Base-by-base conservation (phyloP, 176 grass and related monocot species). In the Oryza rufipogon region DNA sequence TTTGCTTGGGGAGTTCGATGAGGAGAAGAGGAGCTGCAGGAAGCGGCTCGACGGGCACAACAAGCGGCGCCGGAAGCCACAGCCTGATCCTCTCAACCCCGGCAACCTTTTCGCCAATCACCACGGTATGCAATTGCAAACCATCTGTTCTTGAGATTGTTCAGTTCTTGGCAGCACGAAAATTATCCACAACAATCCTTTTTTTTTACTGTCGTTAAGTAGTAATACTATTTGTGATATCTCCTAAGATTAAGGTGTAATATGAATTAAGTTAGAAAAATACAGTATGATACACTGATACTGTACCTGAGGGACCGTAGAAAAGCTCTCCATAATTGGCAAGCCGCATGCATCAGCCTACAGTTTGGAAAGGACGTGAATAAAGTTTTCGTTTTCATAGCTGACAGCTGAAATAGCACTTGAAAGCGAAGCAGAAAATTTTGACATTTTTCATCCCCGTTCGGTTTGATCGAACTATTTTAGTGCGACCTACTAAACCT, bases 41-140 rank as follows among this genome's bases (percentile, higher is more conserved):
- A 97, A 94, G 76, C 90, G 95, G 23, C 92, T 97, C 14, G 90
- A 92, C 17, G 92, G 92, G 1, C 95, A 97, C 86, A 97, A 97
- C 74, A 77, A 90, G 9, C 92, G 95, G 25, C 92, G 95, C 12
- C 87, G 95, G 66, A 97, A 97, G 78, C 90, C 90, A 0, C 95
- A 97, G 71, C 68, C 86, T 2, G 92, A 92, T 32, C 84, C 90
- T 77, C 85, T 91, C 12, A 92, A 90, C 74, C 88, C 92, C 38
- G 83, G 56, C 11, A 71, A 56, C 70, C 66, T 92, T 78, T 97
- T 94, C 68, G 49, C 66, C 14, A 87, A 87, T 78, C 83, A 97
- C 47, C 88, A 97, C 32, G 95, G 95, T 97, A 87, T 71, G 54
- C 52, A 9, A 41, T 85, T 75, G 54, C 52, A 9, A 41, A 87